Base-by-base conservation (phyloP, 1,284 basidiomycete genomes). In the Ceratobasidium sp. region DNA sequence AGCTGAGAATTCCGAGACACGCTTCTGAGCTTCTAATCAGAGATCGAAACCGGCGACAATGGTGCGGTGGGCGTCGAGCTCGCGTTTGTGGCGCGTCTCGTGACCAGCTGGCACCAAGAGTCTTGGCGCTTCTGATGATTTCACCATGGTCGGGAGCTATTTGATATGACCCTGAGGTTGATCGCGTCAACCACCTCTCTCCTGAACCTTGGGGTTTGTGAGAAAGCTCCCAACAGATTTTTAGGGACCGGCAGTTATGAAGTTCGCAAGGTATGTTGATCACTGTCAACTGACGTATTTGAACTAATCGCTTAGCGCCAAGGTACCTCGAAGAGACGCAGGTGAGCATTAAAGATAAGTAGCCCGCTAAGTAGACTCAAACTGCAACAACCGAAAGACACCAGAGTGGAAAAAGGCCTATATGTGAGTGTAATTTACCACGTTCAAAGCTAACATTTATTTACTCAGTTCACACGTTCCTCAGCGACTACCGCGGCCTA, bases 391-490 rank as follows among this genome's bases (percentile, higher is more conserved):
- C 28, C 17, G 31, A 17, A 77, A 94, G 92, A 90, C 88, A 45
- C 90, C 92, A 0, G 93, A 94, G 84, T 94, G 93, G 93, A 91
- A 93, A 81, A 90, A 87, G 79, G 92, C 91, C 17, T 94, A 94
- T 82, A 92, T 94, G 93, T 93, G 79, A 77, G 88, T 58, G 37
- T 23, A 68, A 77, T 15, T 65, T 8, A 20, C n/a, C 37, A 42
- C n/a, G n/a, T 11, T 28, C 39, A n/a, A 26, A 8, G 4, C 10
- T 13, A 53, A 8, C 26, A n/a, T 42, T 56, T 42, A 75, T 74
- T 51, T 73, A 75, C 17, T n/a, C 35, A 35, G 54, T 71, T 51
- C 45, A 66, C 56, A 45, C 60, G 35, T 51, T 51, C 49, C 68
- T 45, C 79, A 94, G 92, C 80, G 90, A 94, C 82, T 94, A 94